Evolutionary conservation across 176 grass and related monocot genomes (phyloP).

Genomic region (Echinochloa phyllopogon): DNA sequence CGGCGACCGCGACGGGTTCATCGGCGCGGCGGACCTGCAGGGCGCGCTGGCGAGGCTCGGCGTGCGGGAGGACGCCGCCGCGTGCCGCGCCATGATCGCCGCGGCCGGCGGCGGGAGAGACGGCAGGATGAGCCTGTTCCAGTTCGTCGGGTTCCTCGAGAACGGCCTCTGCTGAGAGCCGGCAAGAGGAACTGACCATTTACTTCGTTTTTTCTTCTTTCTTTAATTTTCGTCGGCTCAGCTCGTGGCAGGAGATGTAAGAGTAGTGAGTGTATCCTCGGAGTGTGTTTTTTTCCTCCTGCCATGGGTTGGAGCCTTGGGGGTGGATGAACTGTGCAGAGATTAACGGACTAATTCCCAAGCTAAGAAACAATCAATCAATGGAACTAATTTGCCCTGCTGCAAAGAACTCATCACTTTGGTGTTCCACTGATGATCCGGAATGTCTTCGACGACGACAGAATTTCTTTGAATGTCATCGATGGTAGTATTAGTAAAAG

Average conservation of each 20-base stretch:
- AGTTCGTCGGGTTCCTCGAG: conserved; percentile 64
- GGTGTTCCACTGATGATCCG: neutral
- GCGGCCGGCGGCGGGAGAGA: conserved; percentile 19
- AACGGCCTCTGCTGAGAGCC: neutral
- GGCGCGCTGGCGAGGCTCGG: conserved; percentile 59
- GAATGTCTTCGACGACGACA: neutral
- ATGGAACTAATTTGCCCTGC: conserved; percentile 18
- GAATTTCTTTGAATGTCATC: neutral
- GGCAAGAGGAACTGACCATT: neutral
- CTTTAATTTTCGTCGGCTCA: conserved; percentile 16
- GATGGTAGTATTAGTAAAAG: neutral
- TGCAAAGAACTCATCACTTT: neutral
- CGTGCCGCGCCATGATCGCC: conserved; percentile 68
- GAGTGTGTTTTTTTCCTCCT: conserved; percentile 47
- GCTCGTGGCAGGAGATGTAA: conserved; percentile 24
- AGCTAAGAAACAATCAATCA: neutral
- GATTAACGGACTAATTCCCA: conserved; percentile 43
- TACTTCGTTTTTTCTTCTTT: neutral
- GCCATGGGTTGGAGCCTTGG: neutral
- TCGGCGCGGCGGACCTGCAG: conserved; percentile 67
- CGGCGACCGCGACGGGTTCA: conserved; percentile 66
- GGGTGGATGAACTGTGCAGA: conserved; percentile 17
- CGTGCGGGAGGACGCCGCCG: conserved; percentile 50
- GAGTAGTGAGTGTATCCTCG: neutral
- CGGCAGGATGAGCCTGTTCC: conserved; percentile 57